Percentiles rank a stretch among this genome's conserved stretches.
Evolutionary conservation across 495 filamentous ascomycete species (phyloP).

Genomic region (Wilcoxina mikolae): DNA sequence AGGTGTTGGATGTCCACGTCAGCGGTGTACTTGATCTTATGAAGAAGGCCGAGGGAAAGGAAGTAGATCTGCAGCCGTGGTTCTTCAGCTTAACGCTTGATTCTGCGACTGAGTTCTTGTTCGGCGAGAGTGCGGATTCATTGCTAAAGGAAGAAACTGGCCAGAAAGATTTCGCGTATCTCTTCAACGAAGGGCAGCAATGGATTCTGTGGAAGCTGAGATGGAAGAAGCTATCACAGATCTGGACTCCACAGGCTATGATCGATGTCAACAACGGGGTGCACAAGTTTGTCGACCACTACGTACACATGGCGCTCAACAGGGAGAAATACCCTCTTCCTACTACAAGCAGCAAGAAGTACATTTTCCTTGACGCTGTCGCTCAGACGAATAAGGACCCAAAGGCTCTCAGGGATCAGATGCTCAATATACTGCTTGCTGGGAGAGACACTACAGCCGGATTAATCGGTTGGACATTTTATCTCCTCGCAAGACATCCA

Average conservation of each 20-base stretch:
- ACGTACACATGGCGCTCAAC: constrained; percentile 33
- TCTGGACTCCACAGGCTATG: constrained; percentile 34
- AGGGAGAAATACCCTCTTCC: constrained; percentile 12
- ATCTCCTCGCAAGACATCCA: constrained; percentile 38
- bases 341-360: constrained; percentile 27
- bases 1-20: constrained; percentile 47
- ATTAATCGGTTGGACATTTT: constrained; percentile 43
- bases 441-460: constrained; percentile 44
- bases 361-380: constrained; percentile 51
- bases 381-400: constrained; percentile 44
- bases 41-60: constrained; percentile 33
- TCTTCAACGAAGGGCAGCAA: constrained; percentile 37
- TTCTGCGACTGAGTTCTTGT: constrained; percentile 57
- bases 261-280: background rate
- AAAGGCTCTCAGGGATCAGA: constrained; percentile 44
- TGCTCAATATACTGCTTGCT: constrained; percentile 51
- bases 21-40: constrained; percentile 36
- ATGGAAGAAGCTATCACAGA: constrained; percentile 36
- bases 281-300: constrained; percentile 38
- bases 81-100: constrained; percentile 58
- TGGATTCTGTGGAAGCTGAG: constrained; percentile 35
- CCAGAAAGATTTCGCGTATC: constrained; percentile 28
- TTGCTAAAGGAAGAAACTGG: constrained; percentile 25
- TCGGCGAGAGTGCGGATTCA: constrained; percentile 42
- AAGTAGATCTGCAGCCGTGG: constrained; percentile 48